Base-by-base conservation (phyloP, 148 eudicot species). In the Drosera capensis region DNA sequence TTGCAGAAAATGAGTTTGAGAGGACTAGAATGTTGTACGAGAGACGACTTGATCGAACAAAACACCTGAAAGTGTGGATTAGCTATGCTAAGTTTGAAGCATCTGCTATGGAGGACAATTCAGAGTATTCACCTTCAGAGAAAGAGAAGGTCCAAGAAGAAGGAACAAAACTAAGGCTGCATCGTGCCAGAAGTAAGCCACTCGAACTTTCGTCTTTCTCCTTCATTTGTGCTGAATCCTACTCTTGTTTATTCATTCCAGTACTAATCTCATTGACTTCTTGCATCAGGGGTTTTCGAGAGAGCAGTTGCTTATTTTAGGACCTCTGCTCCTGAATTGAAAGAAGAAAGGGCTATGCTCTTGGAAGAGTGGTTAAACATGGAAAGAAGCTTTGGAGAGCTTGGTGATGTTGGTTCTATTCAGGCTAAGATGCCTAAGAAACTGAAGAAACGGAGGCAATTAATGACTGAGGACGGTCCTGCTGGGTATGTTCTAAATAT, bases 21-120 rank as follows among this genome's bases (percentile, higher is more conserved):
- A 75, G 80, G 68, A 80, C 97, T 3, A 77, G 95, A 59, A 81
- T 71, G 21, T 73, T 88, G 24, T 88, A 88, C 71, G 87, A 84
- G 66, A 84, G 97, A 56, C 87, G 84, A 43, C 67, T 88, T 26
- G 78, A 88, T 49, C 77, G 93, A 21, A 88, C 97, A 6, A 84
- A 88, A 49, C 93, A 88, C 59, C 52, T 88, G 56, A 88, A 88
- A 68, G 96, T 88, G 17, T 83, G 96, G 96, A 78, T 83, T 14
- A 88, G 96, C 54, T 87, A 60, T 63, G 96, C 96, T 0, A 77
- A 88, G 43, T 88, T 88, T 65, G 94, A 88, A 65, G 86, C 86
- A 26, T 66, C 75, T 64, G 79, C 86, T 22, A 63, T 65, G 58
- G 74, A 72, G 56, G 69, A 56, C 21, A 58, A 63, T 46, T 46